Evolutionary conservation across 2,329 filamentous ascomycete species (phyloP).

Genomic region (Arthroderma sp.): DNA sequence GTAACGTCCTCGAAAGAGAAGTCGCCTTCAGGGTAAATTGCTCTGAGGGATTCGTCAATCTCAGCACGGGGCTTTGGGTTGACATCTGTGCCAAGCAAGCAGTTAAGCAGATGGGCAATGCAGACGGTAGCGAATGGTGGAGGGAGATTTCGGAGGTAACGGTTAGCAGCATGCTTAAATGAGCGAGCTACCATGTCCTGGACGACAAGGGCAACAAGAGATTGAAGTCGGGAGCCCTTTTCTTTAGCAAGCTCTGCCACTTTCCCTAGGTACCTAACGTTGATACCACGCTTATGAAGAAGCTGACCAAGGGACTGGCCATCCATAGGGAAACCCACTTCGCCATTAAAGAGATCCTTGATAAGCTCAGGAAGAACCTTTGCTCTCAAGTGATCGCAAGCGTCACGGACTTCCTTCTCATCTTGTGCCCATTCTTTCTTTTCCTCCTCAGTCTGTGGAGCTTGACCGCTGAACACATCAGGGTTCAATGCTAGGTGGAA

Average conservation of each 20-base stretch:
- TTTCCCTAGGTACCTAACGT: constrained; percentile 87
- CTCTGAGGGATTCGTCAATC: constrained; percentile 59
- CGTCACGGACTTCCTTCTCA: constrained; percentile 75
- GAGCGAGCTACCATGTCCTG: constrained; percentile 93
- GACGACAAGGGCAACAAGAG: constrained; percentile 61
- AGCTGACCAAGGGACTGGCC: constrained; percentile 80
- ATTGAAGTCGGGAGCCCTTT: constrained; percentile 59
- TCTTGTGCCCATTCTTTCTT: constrained; percentile 72
- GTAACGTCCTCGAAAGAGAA: constrained; percentile 69
- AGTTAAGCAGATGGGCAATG: constrained; percentile 82
- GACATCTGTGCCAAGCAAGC: constrained; percentile 64
- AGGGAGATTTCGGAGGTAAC: constrained; percentile 67
- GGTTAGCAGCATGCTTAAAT: constrained; percentile 83
- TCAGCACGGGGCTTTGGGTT: constrained; percentile 70
- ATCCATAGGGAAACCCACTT: constrained; percentile 97
- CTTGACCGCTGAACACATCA: constrained; percentile 86
- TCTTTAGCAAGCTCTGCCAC: constrained; percentile 57
- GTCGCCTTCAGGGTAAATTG: constrained; percentile 69
- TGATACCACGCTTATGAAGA: constrained; percentile 93
- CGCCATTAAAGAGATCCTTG: constrained; percentile 76
- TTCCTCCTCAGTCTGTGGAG: constrained; percentile 79
- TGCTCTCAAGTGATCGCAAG: constrained; percentile 63
- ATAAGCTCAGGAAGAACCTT: constrained; percentile 75
- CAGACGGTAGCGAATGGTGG: constrained; percentile 68
- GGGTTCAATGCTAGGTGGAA: constrained; percentile 88